Evolutionary conservation across 805 yeast genomes (phyloP).

Genomic region (Hanseniaspora lachancei): DNA sequence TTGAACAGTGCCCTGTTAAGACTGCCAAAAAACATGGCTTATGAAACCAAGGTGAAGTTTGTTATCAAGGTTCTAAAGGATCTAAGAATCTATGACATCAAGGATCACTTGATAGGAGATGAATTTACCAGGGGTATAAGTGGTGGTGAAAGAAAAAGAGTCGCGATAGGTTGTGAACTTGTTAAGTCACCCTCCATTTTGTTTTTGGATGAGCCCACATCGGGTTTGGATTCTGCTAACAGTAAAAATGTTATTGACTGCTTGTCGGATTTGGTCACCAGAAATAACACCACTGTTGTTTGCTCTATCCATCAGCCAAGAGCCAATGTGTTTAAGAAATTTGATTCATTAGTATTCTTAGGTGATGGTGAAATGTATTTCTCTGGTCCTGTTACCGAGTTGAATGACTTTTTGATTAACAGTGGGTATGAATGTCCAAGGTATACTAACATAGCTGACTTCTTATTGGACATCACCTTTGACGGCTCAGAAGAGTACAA

Average conservation of each 20-base stretch:
- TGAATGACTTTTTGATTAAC: conserved; percentile 59
- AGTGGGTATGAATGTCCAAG: conserved; percentile 74
- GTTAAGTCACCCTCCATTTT: conserved; percentile 78
- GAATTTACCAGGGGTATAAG: conserved; percentile 79
- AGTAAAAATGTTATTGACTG: conserved; percentile 85
- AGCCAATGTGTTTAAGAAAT: conserved; percentile 82
- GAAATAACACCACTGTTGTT: conserved; percentile 73
- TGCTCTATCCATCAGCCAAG: conserved; percentile 96
- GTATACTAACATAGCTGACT: conserved; percentile 91
- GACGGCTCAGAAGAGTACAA: conserved; percentile 25
- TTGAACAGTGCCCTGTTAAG: conserved; percentile 80
- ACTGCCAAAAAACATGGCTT: conserved; percentile 69
- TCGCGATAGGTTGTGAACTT: conserved; percentile 83
- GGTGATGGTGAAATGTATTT: conserved; percentile 78
- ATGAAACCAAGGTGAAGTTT: conserved; percentile 55
- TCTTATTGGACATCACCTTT: conserved; percentile 78
- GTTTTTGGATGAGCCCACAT: conserved; percentile 85
- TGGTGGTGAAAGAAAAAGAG: conserved; percentile 77
- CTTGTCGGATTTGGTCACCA: conserved; percentile 63
- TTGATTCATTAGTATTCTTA: conserved; percentile 67
- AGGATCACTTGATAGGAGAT: conserved; percentile 77
- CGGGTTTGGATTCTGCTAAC: conserved; percentile 88
- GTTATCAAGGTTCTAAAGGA: conserved; percentile 79
- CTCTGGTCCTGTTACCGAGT: conserved; percentile 69
- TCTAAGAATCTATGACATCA: conserved; percentile 67